phyloP scores from a whole-genome alignment of 306 rosid species.

The Quillaja saponaria region DNA sequence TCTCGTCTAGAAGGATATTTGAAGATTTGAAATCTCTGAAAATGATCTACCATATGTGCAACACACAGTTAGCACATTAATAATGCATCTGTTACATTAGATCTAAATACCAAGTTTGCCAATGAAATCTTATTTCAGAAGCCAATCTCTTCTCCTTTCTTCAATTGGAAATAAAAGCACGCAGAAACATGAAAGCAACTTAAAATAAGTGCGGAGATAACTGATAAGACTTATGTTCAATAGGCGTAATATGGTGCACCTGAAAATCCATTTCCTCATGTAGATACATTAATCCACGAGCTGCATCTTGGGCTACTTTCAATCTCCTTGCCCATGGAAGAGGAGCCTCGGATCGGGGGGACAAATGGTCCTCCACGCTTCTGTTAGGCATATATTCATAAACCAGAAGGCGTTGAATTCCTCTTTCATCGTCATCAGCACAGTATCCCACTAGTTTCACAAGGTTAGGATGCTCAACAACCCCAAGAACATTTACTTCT shows the following conservation, averaged over 20 bases:
- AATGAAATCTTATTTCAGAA: constrained; percentile 3
- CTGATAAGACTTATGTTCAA: constrained; percentile 18
- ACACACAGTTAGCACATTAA: constrained; percentile 29
- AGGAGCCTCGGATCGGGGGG: constrained; percentile 58
- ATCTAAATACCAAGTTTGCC: neutral
- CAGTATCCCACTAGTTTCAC: constrained; percentile 94
- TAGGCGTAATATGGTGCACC: constrained; percentile 41
- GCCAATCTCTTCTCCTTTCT: constrained; percentile 10
- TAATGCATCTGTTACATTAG: constrained; percentile 25
- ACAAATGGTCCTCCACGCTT: constrained; percentile 81
- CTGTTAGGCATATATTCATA: constrained; percentile 86
- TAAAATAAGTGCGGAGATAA: constrained; percentile 16
- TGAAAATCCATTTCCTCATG: constrained; percentile 94
- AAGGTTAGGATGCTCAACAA: constrained; percentile 93
- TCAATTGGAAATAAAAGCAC: constrained; percentile 16
- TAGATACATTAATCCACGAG: constrained; percentile 83
- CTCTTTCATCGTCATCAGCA: constrained; percentile 97
- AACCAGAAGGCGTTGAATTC: constrained; percentile 87
- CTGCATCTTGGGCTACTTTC: constrained; percentile 86
- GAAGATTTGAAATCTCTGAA: constrained; percentile 98
- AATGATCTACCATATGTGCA: constrained; percentile 58
- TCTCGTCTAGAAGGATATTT: constrained; percentile 86
- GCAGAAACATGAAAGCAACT: constrained; percentile 10
- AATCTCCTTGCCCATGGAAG: constrained; percentile 81
- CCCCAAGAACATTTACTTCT: constrained; percentile 95